Conservation (phyloP, 2,329 filamentous ascomycete genomes). For the Parastagonospora avenae region DNA sequence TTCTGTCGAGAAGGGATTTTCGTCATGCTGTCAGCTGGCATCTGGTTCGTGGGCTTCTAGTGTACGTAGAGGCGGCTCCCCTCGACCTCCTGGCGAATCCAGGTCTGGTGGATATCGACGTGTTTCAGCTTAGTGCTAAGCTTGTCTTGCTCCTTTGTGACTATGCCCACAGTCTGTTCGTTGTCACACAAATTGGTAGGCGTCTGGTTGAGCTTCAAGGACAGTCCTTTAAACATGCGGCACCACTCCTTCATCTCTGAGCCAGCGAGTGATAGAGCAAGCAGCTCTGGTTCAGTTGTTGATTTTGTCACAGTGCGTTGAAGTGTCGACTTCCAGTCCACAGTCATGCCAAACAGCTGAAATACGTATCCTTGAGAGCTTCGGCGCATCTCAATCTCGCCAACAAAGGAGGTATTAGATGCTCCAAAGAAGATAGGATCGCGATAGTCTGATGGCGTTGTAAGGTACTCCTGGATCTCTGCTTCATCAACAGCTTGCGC, state of each 20-base stretch:
- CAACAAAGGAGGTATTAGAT: slow-evolving; percentile 22
- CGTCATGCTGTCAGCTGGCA: too few species aligned
- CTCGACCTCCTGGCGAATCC: slow-evolving; percentile 12
- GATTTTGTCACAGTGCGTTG: slow-evolving; percentile 15
- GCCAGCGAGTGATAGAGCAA: slow-evolving; percentile 8
- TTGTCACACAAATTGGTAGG: slow-evolving; percentile 13
- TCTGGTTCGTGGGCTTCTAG: slow-evolving; percentile 4
- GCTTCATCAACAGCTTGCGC: too few species aligned
- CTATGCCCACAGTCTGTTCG: slow-evolving; percentile 6
- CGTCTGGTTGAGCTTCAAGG: slow-evolving; percentile 3
- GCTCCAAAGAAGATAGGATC: slow-evolving; percentile 16
- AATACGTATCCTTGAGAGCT: slow-evolving; percentile 30
- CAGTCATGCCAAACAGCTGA: slow-evolving; percentile 17
- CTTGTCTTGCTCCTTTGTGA: not conserved
- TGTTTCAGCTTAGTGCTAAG: slow-evolving; percentile 15
- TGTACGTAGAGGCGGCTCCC: slow-evolving; percentile 2
- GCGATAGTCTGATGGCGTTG: slow-evolving; percentile 1
- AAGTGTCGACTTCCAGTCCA: slow-evolving; percentile 17
- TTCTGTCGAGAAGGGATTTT: too few species aligned
- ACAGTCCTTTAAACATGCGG: slow-evolving; percentile 13
- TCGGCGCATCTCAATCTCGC: slow-evolving; percentile 14
- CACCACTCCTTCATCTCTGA: slow-evolving; percentile 12
- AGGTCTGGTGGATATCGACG: slow-evolving; percentile 14
- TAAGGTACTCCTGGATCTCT: slow-evolving; percentile 9
- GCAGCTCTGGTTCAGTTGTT: slow-evolving; percentile 22